phyloP scores from a whole-genome alignment of 2,329 filamentous ascomycete genomes.

The Cercospora brassicicola region DNA sequence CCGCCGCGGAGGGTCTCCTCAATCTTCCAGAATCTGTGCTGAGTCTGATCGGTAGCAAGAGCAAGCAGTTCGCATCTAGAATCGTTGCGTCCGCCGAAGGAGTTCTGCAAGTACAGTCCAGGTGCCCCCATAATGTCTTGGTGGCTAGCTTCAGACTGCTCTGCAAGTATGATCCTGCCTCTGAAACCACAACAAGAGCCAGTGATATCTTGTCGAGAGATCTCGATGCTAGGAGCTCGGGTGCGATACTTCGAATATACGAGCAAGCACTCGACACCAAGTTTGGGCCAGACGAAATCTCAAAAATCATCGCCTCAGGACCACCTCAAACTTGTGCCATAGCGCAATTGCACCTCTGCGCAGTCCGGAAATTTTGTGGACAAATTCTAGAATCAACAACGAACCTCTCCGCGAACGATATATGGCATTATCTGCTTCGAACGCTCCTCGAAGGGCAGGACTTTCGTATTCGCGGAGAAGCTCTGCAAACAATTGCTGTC shows the following conservation, averaged over 20 bases:
- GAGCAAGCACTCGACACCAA: neutral
- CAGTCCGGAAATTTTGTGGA: neutral
- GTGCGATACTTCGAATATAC: neutral
- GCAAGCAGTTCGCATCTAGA: neutral
- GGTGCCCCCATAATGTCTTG: neutral
- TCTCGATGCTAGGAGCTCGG: neutral
- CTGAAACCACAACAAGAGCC: neutral
- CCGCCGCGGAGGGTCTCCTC: neutral
- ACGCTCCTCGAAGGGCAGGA: neutral
- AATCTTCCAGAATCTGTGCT: neutral
- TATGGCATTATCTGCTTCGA: conserved; percentile 11
- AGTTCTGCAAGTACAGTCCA: neutral
- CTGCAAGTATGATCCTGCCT: neutral
- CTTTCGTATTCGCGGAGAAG: neutral
- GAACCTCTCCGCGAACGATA: neutral
- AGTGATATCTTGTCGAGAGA: neutral
- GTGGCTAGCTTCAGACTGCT: conserved; percentile 5
- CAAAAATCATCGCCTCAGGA: neutral
- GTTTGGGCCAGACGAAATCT: neutral
- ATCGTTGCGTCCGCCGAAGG: neutral
- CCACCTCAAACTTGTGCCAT: neutral
- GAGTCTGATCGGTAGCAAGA: neutral
- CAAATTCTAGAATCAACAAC: neutral
- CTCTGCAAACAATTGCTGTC: conserved; percentile 23
- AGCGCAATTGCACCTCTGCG: neutral